Conservation (phyloP, 2,329 filamentous ascomycete species). For the Onygena corvina region DNA sequence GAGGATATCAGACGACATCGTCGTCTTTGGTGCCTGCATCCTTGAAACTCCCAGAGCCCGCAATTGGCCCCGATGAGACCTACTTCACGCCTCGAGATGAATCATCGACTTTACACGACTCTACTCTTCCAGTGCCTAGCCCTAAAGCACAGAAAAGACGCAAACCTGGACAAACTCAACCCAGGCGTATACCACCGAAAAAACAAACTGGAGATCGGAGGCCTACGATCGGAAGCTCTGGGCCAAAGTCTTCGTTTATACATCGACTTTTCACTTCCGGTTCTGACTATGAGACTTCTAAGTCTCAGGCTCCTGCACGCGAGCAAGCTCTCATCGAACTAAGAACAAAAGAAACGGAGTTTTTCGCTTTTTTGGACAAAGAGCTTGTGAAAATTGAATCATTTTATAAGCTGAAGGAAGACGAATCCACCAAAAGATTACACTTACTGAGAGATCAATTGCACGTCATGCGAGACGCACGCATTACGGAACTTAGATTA, state of each 20-base stretch:
- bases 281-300: slow-evolving; percentile 29
- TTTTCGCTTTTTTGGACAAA: slow-evolving; percentile 69
- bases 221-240: slow-evolving; percentile 8
- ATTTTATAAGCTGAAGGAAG: slow-evolving; percentile 81
- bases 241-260: slow-evolving; percentile 24
- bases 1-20: slow-evolving; percentile 37
- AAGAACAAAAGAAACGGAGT: slow-evolving; percentile 65
- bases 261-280: slow-evolving; percentile 29
- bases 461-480: slow-evolving; percentile 80
- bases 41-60: slow-evolving; percentile 51
- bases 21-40: slow-evolving; percentile 34
- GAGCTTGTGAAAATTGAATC: slow-evolving; percentile 84
- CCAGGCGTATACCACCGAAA: slow-evolving; percentile 13
- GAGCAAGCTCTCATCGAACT: slow-evolving; percentile 50
- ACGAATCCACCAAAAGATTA: slow-evolving; percentile 65
- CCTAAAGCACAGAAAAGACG: not conserved
- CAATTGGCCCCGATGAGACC: slow-evolving; percentile 37
- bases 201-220: slow-evolving; percentile 16
- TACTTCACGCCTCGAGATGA: slow-evolving; percentile 12
- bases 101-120: not conserved
- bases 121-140: slow-evolving; percentile 14
- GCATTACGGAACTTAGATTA: slow-evolving; percentile 57
- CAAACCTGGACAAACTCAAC: not conserved
- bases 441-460: slow-evolving; percentile 65
- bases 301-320: slow-evolving; percentile 38